Evolutionary conservation across 306 rosid genomes (phyloP).

Genomic region (Cucurbita maxima): DNA sequence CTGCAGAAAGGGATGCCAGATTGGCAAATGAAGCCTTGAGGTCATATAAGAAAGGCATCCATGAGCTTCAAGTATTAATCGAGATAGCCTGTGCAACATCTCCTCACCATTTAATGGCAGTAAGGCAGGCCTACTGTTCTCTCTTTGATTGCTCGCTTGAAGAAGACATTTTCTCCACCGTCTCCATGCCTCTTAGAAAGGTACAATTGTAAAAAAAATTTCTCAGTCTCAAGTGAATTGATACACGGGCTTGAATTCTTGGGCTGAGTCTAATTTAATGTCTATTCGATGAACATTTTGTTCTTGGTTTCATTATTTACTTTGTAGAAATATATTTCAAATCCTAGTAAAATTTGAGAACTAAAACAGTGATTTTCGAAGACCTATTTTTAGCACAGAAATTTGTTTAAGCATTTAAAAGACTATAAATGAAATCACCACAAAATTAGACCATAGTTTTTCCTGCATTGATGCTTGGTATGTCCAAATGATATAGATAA

Average conservation of each 20-base stretch:
- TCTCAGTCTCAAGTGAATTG: not conserved
- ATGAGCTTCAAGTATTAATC: conserved; percentile 42
- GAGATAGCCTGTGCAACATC: conserved; percentile 85
- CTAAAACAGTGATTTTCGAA: no score
- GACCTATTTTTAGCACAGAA: no score
- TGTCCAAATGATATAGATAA: not conserved
- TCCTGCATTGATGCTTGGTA: not conserved
- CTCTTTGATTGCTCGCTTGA: conserved; percentile 66
- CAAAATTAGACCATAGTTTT: not conserved
- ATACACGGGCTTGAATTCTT: not conserved
- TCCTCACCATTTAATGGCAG: conserved; percentile 73
- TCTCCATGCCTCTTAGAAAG: conserved; percentile 51
- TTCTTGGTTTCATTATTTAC: not conserved
- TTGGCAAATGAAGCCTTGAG: conserved; percentile 45
- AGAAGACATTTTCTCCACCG: conserved; percentile 55
- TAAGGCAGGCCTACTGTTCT: conserved; percentile 62
- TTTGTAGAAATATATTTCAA: no score
- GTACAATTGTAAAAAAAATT: conserved; percentile 20
- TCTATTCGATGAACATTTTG: not conserved
- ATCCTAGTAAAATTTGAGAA: no score
- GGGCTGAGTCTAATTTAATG: not conserved
- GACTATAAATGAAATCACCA: not conserved
- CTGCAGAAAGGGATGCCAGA: conserved; percentile 72
- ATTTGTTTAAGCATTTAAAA: not conserved
- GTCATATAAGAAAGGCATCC: conserved; percentile 24